Percentiles rank a stretch among this genome's conserved stretches.
These are phyloP conservation scores for Chamaecyparis obtusa DNA, from an alignment of 75 land plant species.

Conservation along the genomic window DNA sequence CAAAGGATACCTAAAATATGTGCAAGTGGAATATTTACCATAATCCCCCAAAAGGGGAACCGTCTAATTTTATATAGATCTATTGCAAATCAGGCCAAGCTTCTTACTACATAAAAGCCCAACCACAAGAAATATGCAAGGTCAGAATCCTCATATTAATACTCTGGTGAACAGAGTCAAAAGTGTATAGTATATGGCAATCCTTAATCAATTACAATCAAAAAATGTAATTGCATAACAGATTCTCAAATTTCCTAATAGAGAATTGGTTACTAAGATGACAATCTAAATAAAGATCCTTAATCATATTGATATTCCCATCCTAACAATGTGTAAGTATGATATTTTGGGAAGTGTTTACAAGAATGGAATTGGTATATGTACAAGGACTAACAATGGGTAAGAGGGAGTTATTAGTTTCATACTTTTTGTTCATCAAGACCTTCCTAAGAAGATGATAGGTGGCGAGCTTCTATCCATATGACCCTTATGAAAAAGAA, in stretches of 20 bases:
- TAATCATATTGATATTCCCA: neutral
- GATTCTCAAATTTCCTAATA: neutral
- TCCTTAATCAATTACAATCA: neutral
- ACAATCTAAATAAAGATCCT: neutral
- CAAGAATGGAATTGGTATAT: neutral
- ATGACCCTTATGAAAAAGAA: neutral
- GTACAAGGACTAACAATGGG: neutral
- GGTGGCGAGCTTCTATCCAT: conserved; percentile 1
- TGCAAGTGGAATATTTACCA: too few species aligned
- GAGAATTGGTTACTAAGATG: neutral
- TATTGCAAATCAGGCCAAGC: too few species aligned
- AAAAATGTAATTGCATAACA: neutral
- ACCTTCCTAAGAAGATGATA: neutral
- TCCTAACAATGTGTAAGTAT: neutral
- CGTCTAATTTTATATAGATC: too few species aligned
- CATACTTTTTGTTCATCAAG: neutral
- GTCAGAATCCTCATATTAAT: too few species aligned
- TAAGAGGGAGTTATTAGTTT: neutral
- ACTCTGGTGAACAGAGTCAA: neutral
- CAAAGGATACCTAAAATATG: too few species aligned
- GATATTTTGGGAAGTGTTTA: neutral
- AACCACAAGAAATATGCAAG: too few species aligned
- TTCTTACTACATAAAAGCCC: too few species aligned
- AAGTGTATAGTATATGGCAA: neutral
- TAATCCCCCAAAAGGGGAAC: too few species aligned